Conservation (phyloP, 345 rosid species). For the Lepidium aucheri region DNA sequence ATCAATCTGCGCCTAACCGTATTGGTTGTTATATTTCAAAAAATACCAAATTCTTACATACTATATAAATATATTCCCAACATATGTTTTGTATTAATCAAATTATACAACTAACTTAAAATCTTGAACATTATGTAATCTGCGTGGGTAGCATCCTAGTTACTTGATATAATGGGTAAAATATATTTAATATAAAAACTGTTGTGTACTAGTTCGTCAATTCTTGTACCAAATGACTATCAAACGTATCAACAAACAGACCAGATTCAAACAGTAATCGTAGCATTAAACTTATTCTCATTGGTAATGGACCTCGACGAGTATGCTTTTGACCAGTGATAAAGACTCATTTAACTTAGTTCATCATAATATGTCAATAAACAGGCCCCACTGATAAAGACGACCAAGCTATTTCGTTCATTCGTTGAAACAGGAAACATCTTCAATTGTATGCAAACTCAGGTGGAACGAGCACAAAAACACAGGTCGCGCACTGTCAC, state of each 20-base stretch:
- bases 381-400: neutral
- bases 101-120: too few relatives aligned
- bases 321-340: neutral
- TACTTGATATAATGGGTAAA: neutral
- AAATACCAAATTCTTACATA: too few relatives aligned
- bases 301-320: too few relatives aligned
- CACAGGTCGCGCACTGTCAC: neutral
- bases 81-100: too few relatives aligned
- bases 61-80: too few relatives aligned
- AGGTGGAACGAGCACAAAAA: slow-evolving; percentile 4
- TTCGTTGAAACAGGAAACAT: neutral
- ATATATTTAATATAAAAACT: neutral
- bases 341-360: neutral
- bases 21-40: too few relatives aligned
- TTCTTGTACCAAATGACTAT: neutral
- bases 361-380: neutral
- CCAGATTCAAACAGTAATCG: neutral
- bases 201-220: neutral
- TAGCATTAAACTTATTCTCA: neutral
- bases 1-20: too few relatives aligned
- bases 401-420: neutral
- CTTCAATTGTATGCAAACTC: neutral
- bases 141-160: too few relatives aligned
- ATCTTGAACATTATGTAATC: too few relatives aligned
- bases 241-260: neutral